Evolutionary conservation across 1,284 basidiomycete genomes (phyloP), one percentile per base, ranked within the genome.

Genomic region (Ganoderma sinense): DNA sequence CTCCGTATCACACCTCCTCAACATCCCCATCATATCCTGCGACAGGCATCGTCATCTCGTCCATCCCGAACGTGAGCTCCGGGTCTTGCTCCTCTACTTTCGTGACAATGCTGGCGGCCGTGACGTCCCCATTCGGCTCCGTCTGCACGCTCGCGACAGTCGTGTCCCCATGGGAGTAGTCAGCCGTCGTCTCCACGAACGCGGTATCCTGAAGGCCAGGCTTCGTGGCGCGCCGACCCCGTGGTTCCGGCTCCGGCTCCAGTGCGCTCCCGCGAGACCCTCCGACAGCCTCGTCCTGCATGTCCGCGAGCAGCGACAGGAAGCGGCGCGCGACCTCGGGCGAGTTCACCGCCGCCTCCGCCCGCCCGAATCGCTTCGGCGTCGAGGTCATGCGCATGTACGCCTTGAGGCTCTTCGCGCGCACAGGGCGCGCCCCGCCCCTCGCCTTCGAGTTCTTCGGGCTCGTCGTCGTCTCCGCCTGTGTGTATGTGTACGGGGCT

Each of bases 301-400:
- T 16, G 48, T 69, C 68, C 20, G 53, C 70, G 2, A 73, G 62
- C 51, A 74, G 62, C 4, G 70, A 63, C 62, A 56, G 31, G 63
- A 66, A 69, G 5, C 51, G 62, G 10, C 33, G 64, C 4, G 48
- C 65, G 4, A 64, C 66, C 59, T 62, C 66, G 26, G 74, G 75
- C 29, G 72, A 73, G 66, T 73, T 71, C 26, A 73, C 53, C 26
- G 67, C 67, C 2, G 69, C 70, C 29, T 39, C 18, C 8, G 64
- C 58, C 14, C 63, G 70, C 58, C 71, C 62, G 18, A 58, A 71
- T 58, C 71, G 72, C 73, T 77, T 77, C 61, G 78, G 78, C 7
- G 78, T 80, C 10, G 78, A 80, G 29, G 78, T 78, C 73, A 75
- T 58, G 26, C 18, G 53, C 53, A 26, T 59, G 59, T 41, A 41